Evolutionary conservation across 495 filamentous ascomycete genomes (phyloP).

Genomic region (Paragyromitra xinjiangensis): DNA sequence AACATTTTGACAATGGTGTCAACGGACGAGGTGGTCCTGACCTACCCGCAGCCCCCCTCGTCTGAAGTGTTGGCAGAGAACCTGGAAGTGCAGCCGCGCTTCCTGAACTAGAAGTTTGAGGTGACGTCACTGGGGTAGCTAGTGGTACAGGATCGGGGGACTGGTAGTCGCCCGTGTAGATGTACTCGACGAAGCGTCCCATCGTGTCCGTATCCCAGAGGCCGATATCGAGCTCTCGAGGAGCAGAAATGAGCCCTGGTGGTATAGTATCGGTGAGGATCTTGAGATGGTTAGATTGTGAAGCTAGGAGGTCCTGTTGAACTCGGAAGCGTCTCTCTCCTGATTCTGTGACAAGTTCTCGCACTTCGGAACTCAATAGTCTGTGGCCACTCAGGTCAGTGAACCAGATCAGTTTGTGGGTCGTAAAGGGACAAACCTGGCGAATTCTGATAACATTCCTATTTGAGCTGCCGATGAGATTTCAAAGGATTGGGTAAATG

Average conservation of each 20-base stretch:
- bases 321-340: neutral
- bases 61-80: no score
- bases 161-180: slow-evolving; percentile 23
- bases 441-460: neutral
- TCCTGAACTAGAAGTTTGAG: neutral
- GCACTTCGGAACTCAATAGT: neutral
- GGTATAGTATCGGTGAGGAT: neutral
- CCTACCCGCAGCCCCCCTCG: no score
- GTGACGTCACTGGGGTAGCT: neutral
- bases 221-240: neutral
- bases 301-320: neutral
- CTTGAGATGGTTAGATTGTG: neutral
- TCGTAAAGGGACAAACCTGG: neutral
- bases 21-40: neutral
- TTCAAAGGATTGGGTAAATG: no score
- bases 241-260: neutral
- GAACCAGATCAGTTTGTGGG: neutral
- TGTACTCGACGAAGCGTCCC: slow-evolving; percentile 20
- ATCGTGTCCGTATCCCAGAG: neutral
- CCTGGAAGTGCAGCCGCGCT: no score
- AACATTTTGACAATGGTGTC: neutral
- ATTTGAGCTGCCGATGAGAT: neutral
- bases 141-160: slow-evolving; percentile 3
- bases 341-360: neutral
- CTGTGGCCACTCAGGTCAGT: neutral